Base-by-base conservation (phyloP, 192 early-diverging fungal genomes). In the Jimgerdemannia flammicorona region DNA sequence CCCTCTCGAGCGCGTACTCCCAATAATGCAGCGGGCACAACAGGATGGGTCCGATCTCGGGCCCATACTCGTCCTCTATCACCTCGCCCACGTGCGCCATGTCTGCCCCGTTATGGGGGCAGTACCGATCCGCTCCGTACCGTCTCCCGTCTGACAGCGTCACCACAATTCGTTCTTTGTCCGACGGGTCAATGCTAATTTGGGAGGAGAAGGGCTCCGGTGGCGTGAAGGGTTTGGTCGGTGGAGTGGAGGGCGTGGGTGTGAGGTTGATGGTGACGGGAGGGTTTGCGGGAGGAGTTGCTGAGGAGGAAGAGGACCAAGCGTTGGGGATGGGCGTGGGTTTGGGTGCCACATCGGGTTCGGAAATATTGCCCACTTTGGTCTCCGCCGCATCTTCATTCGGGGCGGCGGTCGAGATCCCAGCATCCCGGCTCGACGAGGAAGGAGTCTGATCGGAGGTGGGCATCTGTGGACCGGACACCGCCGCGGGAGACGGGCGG, bases 41-140 rank as follows among this genome's bases (percentile, higher is more conserved):
- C 40, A 82, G 40, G 18, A 79, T 71, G 9, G 81, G 81, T 4
- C 81, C 81, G 64, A 82, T 74, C n/a, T 82, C 81, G 14, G 75
- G 77, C 40, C 77, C 77, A 72, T 82, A 82, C 20, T 78, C 77
- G 44, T 72, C 44, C 40, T 77, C 72, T 3, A 63, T 73, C 29
- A 82, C 72, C 43, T 69, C 70, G 18, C 74, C 81, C 29, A 72
- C 72, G 59, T 43, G 71, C 3, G 75, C 70, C 2, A 82, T 68
- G 41, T 82, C 81, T 0, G 81, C 81, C 17, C 81, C 78, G 59
- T 72, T 77, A 71, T 82, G 81, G 43, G 81, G 77, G 49, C 81
- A 82, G 64, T 82, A 82, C 40, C 81, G 74, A 69, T 82, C 81
- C 9, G 77, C 75, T 41, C 69, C 67, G 41, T 76, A 82, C 63